Conservation (phyloP, 2,329 filamentous ascomycete species). For the Colletotrichum somersetense region DNA sequence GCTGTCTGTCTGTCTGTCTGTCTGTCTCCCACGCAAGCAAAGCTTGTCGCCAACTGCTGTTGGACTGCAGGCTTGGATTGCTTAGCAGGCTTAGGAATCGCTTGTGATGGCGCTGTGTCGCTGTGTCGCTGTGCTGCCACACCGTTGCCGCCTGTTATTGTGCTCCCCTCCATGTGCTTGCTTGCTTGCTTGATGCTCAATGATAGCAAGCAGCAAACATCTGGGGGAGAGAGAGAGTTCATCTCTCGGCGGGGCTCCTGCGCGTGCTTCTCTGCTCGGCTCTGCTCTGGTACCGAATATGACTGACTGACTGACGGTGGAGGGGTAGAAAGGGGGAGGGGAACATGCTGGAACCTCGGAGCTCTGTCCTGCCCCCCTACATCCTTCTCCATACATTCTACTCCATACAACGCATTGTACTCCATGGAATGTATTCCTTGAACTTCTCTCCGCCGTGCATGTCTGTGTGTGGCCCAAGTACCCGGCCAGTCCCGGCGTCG, state of each 20-base stretch:
- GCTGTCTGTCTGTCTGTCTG: too few species aligned
- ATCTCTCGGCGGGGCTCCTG: too few species aligned
- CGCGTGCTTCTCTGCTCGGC: too few species aligned
- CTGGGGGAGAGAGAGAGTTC: not conserved
- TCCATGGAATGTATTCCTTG: too few species aligned
- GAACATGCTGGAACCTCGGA: slow-evolving; percentile 32
- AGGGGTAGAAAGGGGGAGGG: slow-evolving; percentile 1
- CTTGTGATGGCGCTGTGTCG: too few species aligned
- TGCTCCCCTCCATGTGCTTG: not conserved
- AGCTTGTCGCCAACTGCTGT: not conserved
- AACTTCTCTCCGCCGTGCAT: too few species aligned
- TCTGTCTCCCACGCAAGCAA: too few species aligned
- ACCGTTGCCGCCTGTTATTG: not conserved
- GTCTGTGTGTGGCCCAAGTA: slow-evolving; percentile 2
- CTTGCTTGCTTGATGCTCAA: not conserved
- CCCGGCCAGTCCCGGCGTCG: slow-evolving; percentile 5
- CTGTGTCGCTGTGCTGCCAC: not conserved
- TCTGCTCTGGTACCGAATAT: not conserved
- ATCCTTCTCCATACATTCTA: too few species aligned
- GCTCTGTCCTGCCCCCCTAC: not conserved
- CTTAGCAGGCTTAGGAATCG: not conserved
- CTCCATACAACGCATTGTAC: too few species aligned
- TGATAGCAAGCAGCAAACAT: not conserved
- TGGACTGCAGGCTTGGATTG: not conserved
- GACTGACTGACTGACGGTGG: not conserved